phyloP scores from a whole-genome alignment of 352 stramenopile species.

The Phytophthora parvispora region DNA sequence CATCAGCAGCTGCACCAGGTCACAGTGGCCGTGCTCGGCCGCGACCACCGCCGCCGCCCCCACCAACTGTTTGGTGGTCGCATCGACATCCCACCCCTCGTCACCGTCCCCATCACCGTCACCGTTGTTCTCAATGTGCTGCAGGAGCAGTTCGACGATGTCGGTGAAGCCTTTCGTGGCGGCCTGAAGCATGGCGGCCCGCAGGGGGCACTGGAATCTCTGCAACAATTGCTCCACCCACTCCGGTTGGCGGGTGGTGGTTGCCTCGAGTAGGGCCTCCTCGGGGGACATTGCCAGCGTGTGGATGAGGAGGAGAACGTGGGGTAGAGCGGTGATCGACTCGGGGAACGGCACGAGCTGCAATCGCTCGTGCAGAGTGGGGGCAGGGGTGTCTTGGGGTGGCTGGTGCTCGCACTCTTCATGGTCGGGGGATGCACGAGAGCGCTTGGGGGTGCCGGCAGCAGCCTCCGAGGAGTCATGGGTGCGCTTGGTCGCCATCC shows the following conservation, averaged over 20 bases:
- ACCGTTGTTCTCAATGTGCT: too few relatives aligned
- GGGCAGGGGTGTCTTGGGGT: too few relatives aligned
- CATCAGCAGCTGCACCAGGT: neutral
- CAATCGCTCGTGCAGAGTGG: too few relatives aligned
- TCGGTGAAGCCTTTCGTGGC: neutral
- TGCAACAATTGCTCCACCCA: neutral
- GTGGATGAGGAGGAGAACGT: neutral
- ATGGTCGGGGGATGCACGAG: too few relatives aligned
- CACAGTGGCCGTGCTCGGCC: neutral
- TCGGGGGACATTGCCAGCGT: neutral
- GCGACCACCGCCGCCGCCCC: too few relatives aligned
- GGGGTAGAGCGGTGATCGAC: neutral
- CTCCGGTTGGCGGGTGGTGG: neutral
- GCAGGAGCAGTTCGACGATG: neutral
- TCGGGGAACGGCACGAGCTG: neutral
- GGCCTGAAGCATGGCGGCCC: neutral
- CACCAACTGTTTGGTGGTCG: neutral
- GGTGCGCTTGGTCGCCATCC: too few relatives aligned
- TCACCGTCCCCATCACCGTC: neutral
- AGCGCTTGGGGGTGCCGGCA: too few relatives aligned
- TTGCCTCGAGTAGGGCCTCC: neutral
- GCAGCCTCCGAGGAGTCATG: too few relatives aligned
- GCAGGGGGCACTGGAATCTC: neutral
- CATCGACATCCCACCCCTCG: neutral
- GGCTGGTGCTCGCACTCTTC: too few relatives aligned